Percentiles rank a stretch among this genome's conserved stretches.
Evolutionary conservation across 495 filamentous ascomycete genomes (phyloP).

Genomic region (Penicillium robsamsonii): DNA sequence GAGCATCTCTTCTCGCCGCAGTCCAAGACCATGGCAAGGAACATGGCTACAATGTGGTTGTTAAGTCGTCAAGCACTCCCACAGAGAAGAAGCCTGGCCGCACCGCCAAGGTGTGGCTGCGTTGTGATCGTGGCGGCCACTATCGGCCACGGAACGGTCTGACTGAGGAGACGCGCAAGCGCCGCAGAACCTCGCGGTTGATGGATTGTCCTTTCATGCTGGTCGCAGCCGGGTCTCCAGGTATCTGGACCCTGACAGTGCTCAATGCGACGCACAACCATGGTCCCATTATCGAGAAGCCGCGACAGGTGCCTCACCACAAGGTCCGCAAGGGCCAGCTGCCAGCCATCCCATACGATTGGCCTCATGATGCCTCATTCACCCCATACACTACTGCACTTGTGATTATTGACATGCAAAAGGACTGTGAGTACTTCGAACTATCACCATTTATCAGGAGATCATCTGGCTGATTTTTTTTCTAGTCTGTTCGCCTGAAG

Average conservation of each 20-base stretch:
- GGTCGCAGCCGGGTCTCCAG: constrained; percentile 44
- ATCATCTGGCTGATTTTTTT: neutral
- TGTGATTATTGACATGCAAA: constrained; percentile 72
- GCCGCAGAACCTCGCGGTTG: constrained; percentile 44
- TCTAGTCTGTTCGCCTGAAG: constrained; percentile 56
- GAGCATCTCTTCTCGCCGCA: constrained; percentile 40
- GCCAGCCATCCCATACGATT: constrained; percentile 54
- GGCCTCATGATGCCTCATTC: constrained; percentile 61
- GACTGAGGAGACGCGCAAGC: constrained; percentile 49
- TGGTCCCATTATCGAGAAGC: constrained; percentile 43
- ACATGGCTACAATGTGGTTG: constrained; percentile 49
- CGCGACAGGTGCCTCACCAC: constrained; percentile 41
- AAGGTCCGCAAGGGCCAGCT: constrained; percentile 49
- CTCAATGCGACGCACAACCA: constrained; percentile 47
- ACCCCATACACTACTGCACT: constrained; percentile 60
- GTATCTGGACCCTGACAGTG: constrained; percentile 47
- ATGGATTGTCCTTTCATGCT: constrained; percentile 52
- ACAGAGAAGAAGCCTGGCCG: constrained; percentile 50
- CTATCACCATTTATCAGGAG: neutral
- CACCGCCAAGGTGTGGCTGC: constrained; percentile 48
- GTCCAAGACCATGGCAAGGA: constrained; percentile 46
- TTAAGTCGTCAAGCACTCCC: constrained; percentile 49
- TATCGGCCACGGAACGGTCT: constrained; percentile 51
- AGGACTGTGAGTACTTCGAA: constrained; percentile 53
- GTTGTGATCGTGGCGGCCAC: constrained; percentile 51